These are phyloP conservation scores for Mucor irregularis DNA, from an alignment of 371 early-diverging fungal genomes.

Conservation along the genomic window DNA sequence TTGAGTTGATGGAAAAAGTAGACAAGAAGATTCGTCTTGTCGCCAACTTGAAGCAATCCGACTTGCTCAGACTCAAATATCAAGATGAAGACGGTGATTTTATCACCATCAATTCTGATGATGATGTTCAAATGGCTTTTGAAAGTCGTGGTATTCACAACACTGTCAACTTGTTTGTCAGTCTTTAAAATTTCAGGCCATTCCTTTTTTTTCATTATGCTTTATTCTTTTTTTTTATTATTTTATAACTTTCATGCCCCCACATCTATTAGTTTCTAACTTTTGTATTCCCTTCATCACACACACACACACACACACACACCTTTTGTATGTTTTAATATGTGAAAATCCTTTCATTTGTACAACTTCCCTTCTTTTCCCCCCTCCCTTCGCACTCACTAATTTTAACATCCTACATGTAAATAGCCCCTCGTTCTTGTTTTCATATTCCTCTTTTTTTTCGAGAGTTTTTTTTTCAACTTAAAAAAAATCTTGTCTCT, in stretches of 20 bases:
- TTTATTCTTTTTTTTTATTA: not conserved
- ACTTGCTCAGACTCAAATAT: constrained; percentile 75
- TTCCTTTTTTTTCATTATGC: not conserved
- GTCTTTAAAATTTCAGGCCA: constrained; percentile 12
- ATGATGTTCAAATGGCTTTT: constrained; percentile 92
- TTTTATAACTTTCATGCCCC: not conserved
- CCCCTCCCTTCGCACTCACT: not conserved
- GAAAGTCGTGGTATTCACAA: constrained; percentile 59
- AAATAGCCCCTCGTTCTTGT: too few species aligned
- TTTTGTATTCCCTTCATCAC: not conserved
- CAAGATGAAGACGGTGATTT: constrained; percentile 92
- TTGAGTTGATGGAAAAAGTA: constrained; percentile 77
- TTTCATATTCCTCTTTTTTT: too few species aligned
- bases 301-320: constrained; percentile 1
- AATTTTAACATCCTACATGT: too few species aligned
- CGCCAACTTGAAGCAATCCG: constrained; percentile 52
- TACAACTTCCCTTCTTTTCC: too few species aligned
- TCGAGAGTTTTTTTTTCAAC: too few species aligned
- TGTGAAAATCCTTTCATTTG: too few species aligned
- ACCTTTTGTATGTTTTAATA: too few species aligned
- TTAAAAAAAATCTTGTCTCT: not conserved
- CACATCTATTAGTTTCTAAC: too few species aligned
- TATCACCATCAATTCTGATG: constrained; percentile 84
- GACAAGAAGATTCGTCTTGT: constrained; percentile 88
- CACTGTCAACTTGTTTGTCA: constrained; percentile 48